phyloP scores from a whole-genome alignment of 345 rosid genomes.

The Hibiscus tridactylites region DNA sequence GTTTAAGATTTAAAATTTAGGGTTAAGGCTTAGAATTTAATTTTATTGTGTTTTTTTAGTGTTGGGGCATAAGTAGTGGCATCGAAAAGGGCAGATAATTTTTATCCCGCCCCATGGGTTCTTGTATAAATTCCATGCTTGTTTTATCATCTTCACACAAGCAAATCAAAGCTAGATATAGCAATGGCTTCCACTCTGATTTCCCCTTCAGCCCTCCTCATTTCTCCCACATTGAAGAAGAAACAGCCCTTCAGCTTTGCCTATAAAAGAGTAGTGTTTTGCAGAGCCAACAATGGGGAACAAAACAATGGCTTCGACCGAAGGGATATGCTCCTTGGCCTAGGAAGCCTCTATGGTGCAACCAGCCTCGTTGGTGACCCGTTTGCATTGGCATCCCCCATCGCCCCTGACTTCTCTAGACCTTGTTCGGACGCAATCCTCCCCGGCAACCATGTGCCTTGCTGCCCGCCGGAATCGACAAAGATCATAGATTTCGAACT shows the following conservation, averaged over 20 bases:
- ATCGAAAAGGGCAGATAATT: no score
- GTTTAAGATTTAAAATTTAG: no score
- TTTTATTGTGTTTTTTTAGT: no score
- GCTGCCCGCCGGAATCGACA: conserved; percentile 46
- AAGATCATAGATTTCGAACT: conserved; percentile 33
- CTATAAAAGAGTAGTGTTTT: background rate
- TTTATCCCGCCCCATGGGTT: no score
- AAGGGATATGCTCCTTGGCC: conserved; percentile 44
- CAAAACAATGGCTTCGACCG: conserved; percentile 23
- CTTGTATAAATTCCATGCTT: no score
- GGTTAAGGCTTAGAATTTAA: no score
- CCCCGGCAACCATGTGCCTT: conserved; percentile 11
- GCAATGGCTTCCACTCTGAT: no score
- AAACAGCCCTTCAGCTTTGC: background rate
- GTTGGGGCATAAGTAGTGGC: no score
- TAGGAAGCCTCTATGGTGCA: conserved; percentile 44
- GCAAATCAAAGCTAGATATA: no score
- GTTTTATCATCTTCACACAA: no score
- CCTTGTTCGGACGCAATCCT: conserved; percentile 30
- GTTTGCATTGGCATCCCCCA: conserved; percentile 31
- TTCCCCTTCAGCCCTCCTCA: no score
- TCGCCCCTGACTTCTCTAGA: conserved; percentile 27
- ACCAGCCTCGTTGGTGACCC: conserved; percentile 19
- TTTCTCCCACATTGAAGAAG: background rate
- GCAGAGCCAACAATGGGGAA: no score